Base-by-base conservation (phyloP, 352 stramenopile genomes). In the Phytophthora pluvialis region DNA sequence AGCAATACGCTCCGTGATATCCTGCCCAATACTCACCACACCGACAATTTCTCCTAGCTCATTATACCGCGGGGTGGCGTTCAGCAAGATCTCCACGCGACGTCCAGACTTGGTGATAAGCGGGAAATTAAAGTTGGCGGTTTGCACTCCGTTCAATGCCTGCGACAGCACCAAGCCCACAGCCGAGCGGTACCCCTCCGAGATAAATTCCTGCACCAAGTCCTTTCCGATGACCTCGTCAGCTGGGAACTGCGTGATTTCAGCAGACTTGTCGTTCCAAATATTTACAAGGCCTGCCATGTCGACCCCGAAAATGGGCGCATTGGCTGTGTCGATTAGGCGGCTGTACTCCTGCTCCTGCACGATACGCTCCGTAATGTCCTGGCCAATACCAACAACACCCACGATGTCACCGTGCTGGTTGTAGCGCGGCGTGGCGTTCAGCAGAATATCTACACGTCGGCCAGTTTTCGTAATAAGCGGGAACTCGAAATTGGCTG, bases 261-360 rank as follows among this genome's bases (percentile, higher is more conserved):
- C 92, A 2, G 83, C 83, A 0, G 86, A 91, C 53, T 97, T 97
- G 40, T 97, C 76, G 68, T 98, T 97, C 89, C 89, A 97, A 67
- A 95, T 94, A 54, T 94, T 95, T 18, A 97, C 86, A 16, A 85
- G 68, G 5, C 85, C 83, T 10, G 81, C 48, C 63, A 80, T 84
- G 29, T 96, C 78, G 28, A 97, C 85, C 45, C 89, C 90, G 65
- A 97, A 96, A 44, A 97, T 97, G 5, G 89, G 85, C 15, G 88
- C 84, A 49, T 97, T 97, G 4, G 90, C 89, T 7, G 86, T 95
- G 47, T 97, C 88, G 42, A 97, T 95, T 26, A 97, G 55, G 10
- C 88, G 80, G 36, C 68, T 84, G 60, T 96, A 94, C 64, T 97
- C 87, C 45, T 96, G 89, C 21, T 98, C 86, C 35, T 97, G 85